Base-by-base conservation (phyloP, 1,284 basidiomycete species). In the Heliocybe sulcata region DNA sequence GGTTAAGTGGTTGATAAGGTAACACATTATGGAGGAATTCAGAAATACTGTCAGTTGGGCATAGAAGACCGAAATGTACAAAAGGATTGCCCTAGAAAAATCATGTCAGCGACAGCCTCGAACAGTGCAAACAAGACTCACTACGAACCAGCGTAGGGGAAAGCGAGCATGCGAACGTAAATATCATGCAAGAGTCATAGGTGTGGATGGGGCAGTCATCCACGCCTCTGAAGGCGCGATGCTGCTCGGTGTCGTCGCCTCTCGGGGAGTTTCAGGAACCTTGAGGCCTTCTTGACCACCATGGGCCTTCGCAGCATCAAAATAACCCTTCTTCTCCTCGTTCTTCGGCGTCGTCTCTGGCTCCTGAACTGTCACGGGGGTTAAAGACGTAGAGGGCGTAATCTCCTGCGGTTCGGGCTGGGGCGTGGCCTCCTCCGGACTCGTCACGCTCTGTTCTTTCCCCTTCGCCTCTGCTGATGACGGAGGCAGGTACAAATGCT, bases 191-290 rank as follows among this genome's bases (percentile, higher is more conserved):
- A 49, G 27, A 49, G 47, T 49, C 51, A 61, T 54, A 6, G 64
- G 66, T 12, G 65, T 67, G 14, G 64, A 64, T 23, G 65, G 58
- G 1, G 59, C 63, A 10, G 66, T 65, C 19, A 61, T 55, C 52
- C 61, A 66, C 6, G 53, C 49, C 19, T 61, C 61, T 9, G 57
- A 58, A 14, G 59, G 58, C 12, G 59, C 56, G 23, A 58, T 14
- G 38, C 58, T 59, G 11, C 47, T 53, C 16, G 47, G 48, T 20
- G 35, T 60, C 55, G 27, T 51, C 51, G 10, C 11, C 51, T 52
- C 16, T n/a, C 31, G 23, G 35, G 19, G 22, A 19, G 22, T 14
- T 22, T 25, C 47, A 9, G 22, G n/a, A 14, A 29, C 16, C 11
- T 49, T 8, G 47, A 49, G 47, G 22, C 23, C 42, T 26, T 11